Evolutionary conservation across 345 rosid genomes (phyloP).

Genomic region (Kernera saxatilis): DNA sequence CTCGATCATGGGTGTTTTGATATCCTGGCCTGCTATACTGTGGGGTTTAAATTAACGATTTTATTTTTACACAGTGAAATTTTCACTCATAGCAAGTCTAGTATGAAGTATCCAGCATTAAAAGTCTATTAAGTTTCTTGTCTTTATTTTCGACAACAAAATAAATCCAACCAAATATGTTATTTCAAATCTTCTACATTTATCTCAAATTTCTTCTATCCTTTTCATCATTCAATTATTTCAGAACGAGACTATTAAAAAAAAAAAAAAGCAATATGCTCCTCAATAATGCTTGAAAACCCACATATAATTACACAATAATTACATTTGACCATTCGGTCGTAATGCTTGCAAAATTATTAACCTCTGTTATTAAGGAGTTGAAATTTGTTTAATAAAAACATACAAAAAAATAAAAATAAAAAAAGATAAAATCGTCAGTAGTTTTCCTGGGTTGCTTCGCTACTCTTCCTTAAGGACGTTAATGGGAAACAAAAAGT

Average conservation of each 20-base stretch:
- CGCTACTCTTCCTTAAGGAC: not conserved
- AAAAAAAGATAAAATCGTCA: not conserved
- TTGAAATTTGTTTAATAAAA: not conserved
- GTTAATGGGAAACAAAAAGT: not conserved
- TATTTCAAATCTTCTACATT: not conserved
- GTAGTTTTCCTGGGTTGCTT: not conserved
- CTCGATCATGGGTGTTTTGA: no score
- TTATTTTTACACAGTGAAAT: not conserved
- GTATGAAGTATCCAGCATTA: not conserved
- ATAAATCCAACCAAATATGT: not conserved
- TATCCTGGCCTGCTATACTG: not conserved
- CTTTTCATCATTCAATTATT: constrained; percentile 1
- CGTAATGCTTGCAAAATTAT: not conserved
- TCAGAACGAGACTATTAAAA: not conserved
- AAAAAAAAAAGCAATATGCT: not conserved
- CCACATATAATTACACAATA: not conserved
- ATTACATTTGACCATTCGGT: not conserved
- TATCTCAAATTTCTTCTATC: not conserved
- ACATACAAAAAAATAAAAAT: not conserved
- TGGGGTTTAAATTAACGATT: not conserved
- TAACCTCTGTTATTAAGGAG: not conserved
- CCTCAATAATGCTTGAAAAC: not conserved
- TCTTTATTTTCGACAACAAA: not conserved
- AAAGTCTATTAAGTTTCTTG: not conserved
- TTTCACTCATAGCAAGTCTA: not conserved